phyloP scores from a whole-genome alignment of 2,329 filamentous ascomycete species.

The Exophiala viscosa region DNA sequence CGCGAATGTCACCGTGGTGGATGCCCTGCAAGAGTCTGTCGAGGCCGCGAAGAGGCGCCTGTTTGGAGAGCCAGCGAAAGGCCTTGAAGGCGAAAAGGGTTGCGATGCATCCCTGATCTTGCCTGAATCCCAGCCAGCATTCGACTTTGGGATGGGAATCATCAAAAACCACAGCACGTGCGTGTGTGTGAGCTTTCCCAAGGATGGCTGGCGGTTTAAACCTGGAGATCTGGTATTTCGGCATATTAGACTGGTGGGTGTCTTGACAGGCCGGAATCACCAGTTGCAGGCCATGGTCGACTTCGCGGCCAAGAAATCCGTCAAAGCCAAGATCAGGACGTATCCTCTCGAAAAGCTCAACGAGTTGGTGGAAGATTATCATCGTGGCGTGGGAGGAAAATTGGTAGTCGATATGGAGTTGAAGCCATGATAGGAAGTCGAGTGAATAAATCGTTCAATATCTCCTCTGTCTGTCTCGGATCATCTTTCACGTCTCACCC shows the following conservation, averaged over 20 bases:
- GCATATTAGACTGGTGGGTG: constrained; percentile 26
- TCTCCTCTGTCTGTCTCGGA: not conserved
- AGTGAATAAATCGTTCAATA: not conserved
- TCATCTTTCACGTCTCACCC: constrained; percentile 24
- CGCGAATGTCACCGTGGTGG: constrained; percentile 35
- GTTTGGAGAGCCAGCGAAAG: constrained; percentile 15
- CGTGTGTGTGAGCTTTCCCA: constrained; percentile 47
- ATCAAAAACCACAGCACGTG: constrained; percentile 46
- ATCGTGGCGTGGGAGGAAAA: constrained; percentile 45
- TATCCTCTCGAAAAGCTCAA: constrained; percentile 27
- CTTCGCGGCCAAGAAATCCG: constrained; percentile 20
- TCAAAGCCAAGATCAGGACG: constrained; percentile 21
- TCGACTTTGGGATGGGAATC: constrained; percentile 46
- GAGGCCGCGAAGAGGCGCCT: constrained; percentile 32
- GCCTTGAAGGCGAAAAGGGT: constrained; percentile 38
- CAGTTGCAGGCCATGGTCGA: constrained; percentile 27
- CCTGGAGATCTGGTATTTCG: constrained; percentile 28
- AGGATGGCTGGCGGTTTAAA: constrained; percentile 29
- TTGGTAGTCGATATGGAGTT: constrained; percentile 39
- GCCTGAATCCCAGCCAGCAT: constrained; percentile 46
- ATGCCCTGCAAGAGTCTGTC: constrained; percentile 36
- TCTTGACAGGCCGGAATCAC: constrained; percentile 23
- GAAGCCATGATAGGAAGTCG: constrained; percentile 8
- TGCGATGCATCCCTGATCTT: constrained; percentile 47
- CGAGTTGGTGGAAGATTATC: constrained; percentile 37